Base-by-base conservation (phyloP, 2,329 filamentous ascomycete species). In the Ascochyta fabae region DNA sequence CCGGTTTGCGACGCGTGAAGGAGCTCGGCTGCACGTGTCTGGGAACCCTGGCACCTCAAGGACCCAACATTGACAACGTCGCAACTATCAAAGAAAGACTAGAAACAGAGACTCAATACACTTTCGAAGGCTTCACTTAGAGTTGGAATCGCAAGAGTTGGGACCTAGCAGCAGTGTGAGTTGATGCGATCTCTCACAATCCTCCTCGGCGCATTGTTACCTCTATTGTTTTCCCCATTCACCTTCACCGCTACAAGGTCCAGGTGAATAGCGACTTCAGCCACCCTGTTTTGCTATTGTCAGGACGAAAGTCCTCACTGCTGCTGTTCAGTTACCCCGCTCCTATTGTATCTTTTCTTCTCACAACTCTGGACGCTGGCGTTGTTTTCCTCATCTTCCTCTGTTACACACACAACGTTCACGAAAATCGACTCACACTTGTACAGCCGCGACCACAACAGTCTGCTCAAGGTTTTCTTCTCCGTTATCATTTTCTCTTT, bases 1-100 rank as follows among this genome's bases (percentile, higher is more conserved):
- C 31, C 54, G 40, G 41, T 46, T 49, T 49, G 60, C 48, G 66
- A 74, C 67, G 70, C 72, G 66, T 70, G 44, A 61, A 52, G 51
- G 57, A 55, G 40, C 50, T 53, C 48, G 35, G 45, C 59, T 56
- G 54, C 60, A 66, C 67, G 67, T 67, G 67, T 72, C 65, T 67
- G 56, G 60, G 33, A 51, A 43, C 44, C 61, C 55, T 52, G 52
- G 53, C 50, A 54, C 57, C 53, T 54, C 27, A 24, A 44, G 53
- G 47, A 47, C 39, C 49, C 55, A 34, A 39, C 55, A 49, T 56
- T 53, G 50, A 56, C 61, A 60, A 48, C 47, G 43, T 31, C 55
- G 36, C 45, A 53, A 56, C 33, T 44, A 58, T 58, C 46, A 56
- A 58, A 50, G 42, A 40, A 48, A 45, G 8, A 45, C 10, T 23